Evolutionary conservation across 2,329 filamentous ascomycete species (phyloP).

Genomic region (Fusarium keratoplasticum): DNA sequence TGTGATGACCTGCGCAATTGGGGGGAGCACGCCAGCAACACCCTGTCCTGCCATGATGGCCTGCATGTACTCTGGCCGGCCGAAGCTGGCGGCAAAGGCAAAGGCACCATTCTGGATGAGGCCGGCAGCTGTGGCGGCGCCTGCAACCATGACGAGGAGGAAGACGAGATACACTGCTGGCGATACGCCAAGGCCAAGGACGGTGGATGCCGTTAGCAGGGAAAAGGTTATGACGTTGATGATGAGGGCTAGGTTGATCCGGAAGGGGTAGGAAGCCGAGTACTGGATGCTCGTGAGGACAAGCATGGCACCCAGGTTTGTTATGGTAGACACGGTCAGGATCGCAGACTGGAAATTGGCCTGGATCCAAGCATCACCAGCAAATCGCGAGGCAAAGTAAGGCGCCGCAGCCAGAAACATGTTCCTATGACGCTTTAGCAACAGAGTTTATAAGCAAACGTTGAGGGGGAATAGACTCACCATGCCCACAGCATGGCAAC

Average conservation of each 20-base stretch:
- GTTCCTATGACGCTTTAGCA: slow-evolving; percentile 71
- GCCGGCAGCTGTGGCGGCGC: slow-evolving; percentile 82
- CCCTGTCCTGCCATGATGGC: slow-evolving; percentile 96
- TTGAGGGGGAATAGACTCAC: slow-evolving; percentile 60
- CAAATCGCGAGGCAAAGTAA: slow-evolving; percentile 89
- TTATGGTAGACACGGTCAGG: slow-evolving; percentile 85
- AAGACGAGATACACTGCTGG: slow-evolving; percentile 81
- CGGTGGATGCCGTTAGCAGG: slow-evolving; percentile 83
- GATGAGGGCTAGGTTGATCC: slow-evolving; percentile 81
- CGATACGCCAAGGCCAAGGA: slow-evolving; percentile 70
- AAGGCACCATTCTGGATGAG: slow-evolving; percentile 95
- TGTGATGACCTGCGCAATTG: slow-evolving; percentile 86
- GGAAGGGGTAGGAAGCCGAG: slow-evolving; percentile 86
- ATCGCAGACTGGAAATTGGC: slow-evolving; percentile 91
- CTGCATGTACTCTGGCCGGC: slow-evolving; percentile 89
- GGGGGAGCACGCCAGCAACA: slow-evolving; percentile 89
- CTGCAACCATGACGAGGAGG: slow-evolving; percentile 82
- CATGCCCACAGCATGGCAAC: slow-evolving; percentile 98
- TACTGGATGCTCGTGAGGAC: slow-evolving; percentile 84
- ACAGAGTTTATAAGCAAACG: neutral
- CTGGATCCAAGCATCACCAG: slow-evolving; percentile 75
- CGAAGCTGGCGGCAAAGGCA: slow-evolving; percentile 89
- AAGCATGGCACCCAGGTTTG: slow-evolving; percentile 81
- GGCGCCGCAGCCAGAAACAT: slow-evolving; percentile 97
- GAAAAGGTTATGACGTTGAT: slow-evolving; percentile 83